Evolutionary conservation across 1,139 yeast species (phyloP).

Genomic region (Williopsis jadinii): DNA sequence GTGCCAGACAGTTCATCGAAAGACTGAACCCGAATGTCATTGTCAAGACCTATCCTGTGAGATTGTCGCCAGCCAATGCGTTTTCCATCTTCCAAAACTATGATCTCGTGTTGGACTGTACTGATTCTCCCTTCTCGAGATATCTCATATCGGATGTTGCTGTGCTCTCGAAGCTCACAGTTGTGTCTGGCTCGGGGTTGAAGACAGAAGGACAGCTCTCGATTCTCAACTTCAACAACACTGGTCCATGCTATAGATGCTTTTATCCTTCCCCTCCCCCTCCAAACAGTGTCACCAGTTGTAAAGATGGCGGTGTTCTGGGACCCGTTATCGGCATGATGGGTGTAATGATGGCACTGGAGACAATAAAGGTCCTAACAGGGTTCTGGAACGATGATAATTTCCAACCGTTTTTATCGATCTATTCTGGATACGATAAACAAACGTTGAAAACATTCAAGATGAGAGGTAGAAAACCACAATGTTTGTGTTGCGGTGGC

Average conservation of each 20-base stretch:
- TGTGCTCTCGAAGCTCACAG: slow-evolving; percentile 58
- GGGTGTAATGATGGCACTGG: slow-evolving; percentile 86
- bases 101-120: slow-evolving; percentile 84
- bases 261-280: slow-evolving; percentile 90
- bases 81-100: slow-evolving; percentile 54
- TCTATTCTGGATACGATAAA: slow-evolving; percentile 68
- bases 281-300: slow-evolving; percentile 72
- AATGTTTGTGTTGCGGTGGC: slow-evolving; percentile 64
- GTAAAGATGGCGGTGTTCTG: slow-evolving; percentile 91
- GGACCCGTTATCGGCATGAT: slow-evolving; percentile 94
- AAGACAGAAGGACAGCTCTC: slow-evolving; percentile 88
- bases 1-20: slow-evolving; percentile 53
- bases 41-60: slow-evolving; percentile 43
- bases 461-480: slow-evolving; percentile 62
- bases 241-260: slow-evolving; percentile 93
- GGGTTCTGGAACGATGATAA: slow-evolving; percentile 43
- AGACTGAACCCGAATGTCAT: slow-evolving; percentile 62
- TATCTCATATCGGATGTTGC: slow-evolving; percentile 85
- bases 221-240: slow-evolving; percentile 55
- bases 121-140: slow-evolving; percentile 86
- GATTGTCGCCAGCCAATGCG: slow-evolving; percentile 52
- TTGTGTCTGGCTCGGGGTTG: slow-evolving; percentile 89
- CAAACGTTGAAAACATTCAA: slow-evolving; percentile 68
- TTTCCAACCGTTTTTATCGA: slow-evolving; percentile 62
- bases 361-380: slow-evolving; percentile 68